Conservation (phyloP, 805 yeast species). For the Starmerella potacharoeniae region DNA sequence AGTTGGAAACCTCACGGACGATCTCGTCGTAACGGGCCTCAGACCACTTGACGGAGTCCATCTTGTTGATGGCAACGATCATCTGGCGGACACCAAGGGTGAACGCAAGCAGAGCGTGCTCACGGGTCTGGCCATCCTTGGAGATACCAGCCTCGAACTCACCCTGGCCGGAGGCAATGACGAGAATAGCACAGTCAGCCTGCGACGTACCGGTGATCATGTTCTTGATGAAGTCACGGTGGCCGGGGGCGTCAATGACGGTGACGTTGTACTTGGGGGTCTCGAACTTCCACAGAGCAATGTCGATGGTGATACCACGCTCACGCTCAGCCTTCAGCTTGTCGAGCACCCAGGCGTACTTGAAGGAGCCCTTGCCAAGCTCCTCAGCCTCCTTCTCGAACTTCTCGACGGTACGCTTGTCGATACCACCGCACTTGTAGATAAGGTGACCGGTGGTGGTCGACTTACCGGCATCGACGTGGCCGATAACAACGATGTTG, state of each 20-base stretch:
- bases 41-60: slow-evolving; percentile 87
- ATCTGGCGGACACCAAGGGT: slow-evolving; percentile 80
- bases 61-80: slow-evolving; percentile 87
- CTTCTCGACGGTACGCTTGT: slow-evolving; percentile 97
- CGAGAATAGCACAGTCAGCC: slow-evolving; percentile 85
- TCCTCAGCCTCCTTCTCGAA: slow-evolving; percentile 97
- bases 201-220: slow-evolving; percentile 93
- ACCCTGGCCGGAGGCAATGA: slow-evolving; percentile 87
- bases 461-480: slow-evolving; percentile 99
- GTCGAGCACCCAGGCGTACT: slow-evolving; percentile 96
- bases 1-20: slow-evolving; percentile 98
- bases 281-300: slow-evolving; percentile 87
- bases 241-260: slow-evolving; percentile 92
- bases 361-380: slow-evolving; percentile 94
- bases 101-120: slow-evolving; percentile 83
- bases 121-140: slow-evolving; percentile 91
- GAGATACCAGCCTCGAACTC: slow-evolving; percentile 94
- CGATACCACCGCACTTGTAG: slow-evolving; percentile 97
- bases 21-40: slow-evolving; percentile 81
- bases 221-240: slow-evolving; percentile 92
- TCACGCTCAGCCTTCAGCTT: slow-evolving; percentile 92
- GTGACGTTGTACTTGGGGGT: slow-evolving; percentile 83
- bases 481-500: slow-evolving; percentile 99
- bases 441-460: slow-evolving; percentile 99
- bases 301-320: slow-evolving; percentile 94